Conservation (phyloP, 2,329 filamentous ascomycete species). For the Ilyonectria sp. region DNA sequence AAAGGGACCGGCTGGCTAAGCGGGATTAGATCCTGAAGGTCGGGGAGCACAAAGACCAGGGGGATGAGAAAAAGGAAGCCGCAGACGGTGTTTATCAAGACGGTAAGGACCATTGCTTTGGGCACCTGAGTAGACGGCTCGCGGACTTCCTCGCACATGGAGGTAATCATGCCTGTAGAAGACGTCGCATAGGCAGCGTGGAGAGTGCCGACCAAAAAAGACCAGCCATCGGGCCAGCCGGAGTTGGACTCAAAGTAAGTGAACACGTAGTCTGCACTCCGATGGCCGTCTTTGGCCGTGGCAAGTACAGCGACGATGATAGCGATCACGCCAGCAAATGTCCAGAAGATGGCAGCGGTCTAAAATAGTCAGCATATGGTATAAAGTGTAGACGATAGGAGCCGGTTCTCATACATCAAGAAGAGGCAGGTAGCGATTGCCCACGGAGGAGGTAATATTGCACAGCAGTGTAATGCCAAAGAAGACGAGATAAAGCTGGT, state of each 20-base stretch:
- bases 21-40: slow-evolving; percentile 68
- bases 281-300: slow-evolving; percentile 78
- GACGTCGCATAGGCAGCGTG: slow-evolving; percentile 83
- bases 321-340: slow-evolving; percentile 78
- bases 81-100: slow-evolving; percentile 76
- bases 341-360: slow-evolving; percentile 84
- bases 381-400: too few species aligned
- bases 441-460: slow-evolving; percentile 76
- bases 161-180: slow-evolving; percentile 85
- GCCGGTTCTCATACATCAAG: slow-evolving; percentile 72
- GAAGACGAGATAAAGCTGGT: slow-evolving; percentile 82
- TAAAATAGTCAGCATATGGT: slow-evolving; percentile 48
- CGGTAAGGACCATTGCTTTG: slow-evolving; percentile 79
- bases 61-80: slow-evolving; percentile 79
- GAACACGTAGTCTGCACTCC: slow-evolving; percentile 74
- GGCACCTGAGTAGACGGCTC: slow-evolving; percentile 78
- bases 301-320: slow-evolving; percentile 75
- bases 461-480: slow-evolving; percentile 76
- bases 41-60: slow-evolving; percentile 78
- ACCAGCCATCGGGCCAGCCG: slow-evolving; percentile 80
- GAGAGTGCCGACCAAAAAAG: slow-evolving; percentile 80
- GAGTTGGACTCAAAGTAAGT: slow-evolving; percentile 77
- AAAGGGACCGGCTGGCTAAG: slow-evolving; percentile 75
- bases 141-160: slow-evolving; percentile 82
- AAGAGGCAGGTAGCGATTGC: slow-evolving; percentile 76